These are phyloP conservation scores for Phytophthora europaea DNA, from an alignment of 352 stramenopile genomes.

Conservation along the genomic window DNA sequence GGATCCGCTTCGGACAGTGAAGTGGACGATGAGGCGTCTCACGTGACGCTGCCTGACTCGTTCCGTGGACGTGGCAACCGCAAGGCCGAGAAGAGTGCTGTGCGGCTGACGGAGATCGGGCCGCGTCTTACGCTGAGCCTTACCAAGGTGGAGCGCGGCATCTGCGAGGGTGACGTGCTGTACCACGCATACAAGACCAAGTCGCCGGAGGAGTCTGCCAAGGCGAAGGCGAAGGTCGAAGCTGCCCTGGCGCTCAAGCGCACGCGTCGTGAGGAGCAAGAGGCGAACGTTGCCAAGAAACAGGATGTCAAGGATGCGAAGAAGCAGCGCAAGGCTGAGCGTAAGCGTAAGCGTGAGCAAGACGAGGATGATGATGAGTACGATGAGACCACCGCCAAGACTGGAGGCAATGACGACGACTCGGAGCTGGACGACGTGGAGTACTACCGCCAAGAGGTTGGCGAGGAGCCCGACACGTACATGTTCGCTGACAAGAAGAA, in stretches of 20 bases:
- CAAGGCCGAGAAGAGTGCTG: conserved; percentile 92
- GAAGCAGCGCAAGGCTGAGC: conserved; percentile 77
- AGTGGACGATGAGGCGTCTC: conserved; percentile 94
- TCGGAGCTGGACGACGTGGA: conserved; percentile 81
- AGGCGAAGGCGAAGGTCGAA: conserved; percentile 85
- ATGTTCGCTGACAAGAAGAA: conserved; percentile 76
- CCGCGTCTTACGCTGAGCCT: conserved; percentile 96
- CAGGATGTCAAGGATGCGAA: conserved; percentile 83
- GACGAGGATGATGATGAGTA: conserved; percentile 60
- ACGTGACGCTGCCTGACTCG: conserved; percentile 94
- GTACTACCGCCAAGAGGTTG: conserved; percentile 88
- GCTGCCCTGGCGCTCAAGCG: conserved; percentile 77
- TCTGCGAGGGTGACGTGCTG: conserved; percentile 97
- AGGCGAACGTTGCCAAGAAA: conserved; percentile 91
- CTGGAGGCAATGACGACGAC: conserved; percentile 50
- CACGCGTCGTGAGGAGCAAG: conserved; percentile 90
- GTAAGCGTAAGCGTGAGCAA: conserved; percentile 61
- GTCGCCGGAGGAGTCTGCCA: conserved; percentile 83
- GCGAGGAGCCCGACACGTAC: conserved; percentile 82
- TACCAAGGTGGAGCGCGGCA: conserved; percentile 97
- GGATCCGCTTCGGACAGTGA: conserved; percentile 95
- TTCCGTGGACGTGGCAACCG: conserved; percentile 94
- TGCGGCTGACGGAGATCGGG: conserved; percentile 97
- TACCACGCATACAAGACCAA: conserved; percentile 96
- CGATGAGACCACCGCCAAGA: conserved; percentile 50